These are phyloP conservation scores for Jaminaea rosea DNA, from an alignment of 1,284 basidiomycete species.

Conservation along the genomic window DNA sequence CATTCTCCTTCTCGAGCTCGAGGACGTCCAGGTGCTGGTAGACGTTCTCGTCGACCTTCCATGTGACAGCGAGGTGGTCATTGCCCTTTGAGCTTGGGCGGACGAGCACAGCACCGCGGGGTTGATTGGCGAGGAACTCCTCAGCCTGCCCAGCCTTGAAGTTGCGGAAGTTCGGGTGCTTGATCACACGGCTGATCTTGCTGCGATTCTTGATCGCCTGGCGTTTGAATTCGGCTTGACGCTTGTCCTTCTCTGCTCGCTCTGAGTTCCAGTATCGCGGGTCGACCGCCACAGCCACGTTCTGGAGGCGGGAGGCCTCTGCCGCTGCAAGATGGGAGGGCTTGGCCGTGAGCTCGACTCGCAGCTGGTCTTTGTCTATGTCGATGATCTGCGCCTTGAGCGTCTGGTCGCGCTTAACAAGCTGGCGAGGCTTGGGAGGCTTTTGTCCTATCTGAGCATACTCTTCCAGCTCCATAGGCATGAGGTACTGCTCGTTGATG, in stretches of 20 bases:
- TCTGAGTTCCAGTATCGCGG: conserved; percentile 60
- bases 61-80: conserved; percentile 92
- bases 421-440: conserved; percentile 18
- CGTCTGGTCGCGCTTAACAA: conserved; percentile 57
- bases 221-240: conserved; percentile 60
- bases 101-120: conserved; percentile 67
- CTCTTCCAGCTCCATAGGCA: conserved; percentile 15
- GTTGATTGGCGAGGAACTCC: conserved; percentile 75
- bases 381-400: conserved; percentile 72
- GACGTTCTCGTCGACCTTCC: conserved; percentile 95
- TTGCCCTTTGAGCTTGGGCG: conserved; percentile 88
- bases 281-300: conserved; percentile 55
- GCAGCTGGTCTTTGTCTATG: conserved; percentile 59
- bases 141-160: conserved; percentile 87
- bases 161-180: conserved; percentile 97
- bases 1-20: conserved; percentile 66
- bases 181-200: conserved; percentile 62
- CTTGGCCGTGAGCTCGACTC: conserved; percentile 69
- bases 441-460: not conserved
- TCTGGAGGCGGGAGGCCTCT: conserved; percentile 52
- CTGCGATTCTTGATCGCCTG: conserved; percentile 73
- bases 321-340: conserved; percentile 56
- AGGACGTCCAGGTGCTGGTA: conserved; percentile 97
- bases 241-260: conserved; percentile 62
- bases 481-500: conserved; percentile 36